Base-by-base conservation (phyloP, 345 rosid genomes). In the Iberis pinnata region DNA sequence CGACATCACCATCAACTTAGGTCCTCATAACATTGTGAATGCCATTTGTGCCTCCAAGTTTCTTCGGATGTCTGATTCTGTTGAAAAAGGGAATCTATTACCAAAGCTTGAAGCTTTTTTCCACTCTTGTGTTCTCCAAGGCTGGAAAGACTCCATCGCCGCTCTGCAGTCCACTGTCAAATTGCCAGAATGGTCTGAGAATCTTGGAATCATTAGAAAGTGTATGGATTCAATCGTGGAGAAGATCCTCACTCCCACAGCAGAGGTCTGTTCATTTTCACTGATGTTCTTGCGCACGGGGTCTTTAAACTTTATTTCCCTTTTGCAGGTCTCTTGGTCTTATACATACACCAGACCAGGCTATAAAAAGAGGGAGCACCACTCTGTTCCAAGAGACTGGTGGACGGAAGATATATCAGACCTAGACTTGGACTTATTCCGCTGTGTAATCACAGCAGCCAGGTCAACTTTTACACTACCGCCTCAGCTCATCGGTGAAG, bases 401-500 rank as follows among this genome's bases (percentile, higher is more conserved):
- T 93, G 99, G 97, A 88, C 95, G 1, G 99, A 93, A 57, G 95
- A 93, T 70, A 67, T 86, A 70, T 78, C 95, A 5, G 90, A 86
- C 65, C 95, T 93, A 16, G 94, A 93, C 44, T 64, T 93, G 56
- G 97, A 88, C 73, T 79, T 88, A 17, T 86, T 88, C 64, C 79
- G 92, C 32, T 83, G 89, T 59, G 71, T 86, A 20, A 74, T 86
- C 17, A 75, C 80, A 29, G 75, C 95, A 17, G 68, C 80, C 17
- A 76, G 81, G 75, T 80, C 97, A 48, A 76, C 86, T 7, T 67
- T 73, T 39, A 65, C 60, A 51, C 63, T 86, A 27, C 77, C 84
- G 6, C 76, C 95, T 12, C 92, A 86, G 79, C 94, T 93, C 44
- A 78, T 88, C 18, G 97, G 95, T 4, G 99, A 93, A 65, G 97